Evolutionary conservation across 2,329 filamentous ascomycete genomes (phyloP), one percentile per base, ranked within the genome.

Genomic region (Juglanconis juglandina): DNA sequence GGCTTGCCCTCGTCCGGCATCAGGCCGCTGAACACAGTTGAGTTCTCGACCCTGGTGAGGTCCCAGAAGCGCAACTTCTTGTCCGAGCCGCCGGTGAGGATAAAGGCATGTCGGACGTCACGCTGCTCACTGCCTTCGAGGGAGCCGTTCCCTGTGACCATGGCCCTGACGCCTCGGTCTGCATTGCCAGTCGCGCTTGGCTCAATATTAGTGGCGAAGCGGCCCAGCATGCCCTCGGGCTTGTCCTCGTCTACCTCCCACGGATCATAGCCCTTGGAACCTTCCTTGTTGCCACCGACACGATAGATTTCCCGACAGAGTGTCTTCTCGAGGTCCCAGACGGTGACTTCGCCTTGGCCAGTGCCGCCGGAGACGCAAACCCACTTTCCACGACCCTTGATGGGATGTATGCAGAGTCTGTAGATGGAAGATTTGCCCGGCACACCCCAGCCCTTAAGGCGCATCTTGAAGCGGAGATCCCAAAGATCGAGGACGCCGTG

Each of bases 31-130:
- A 96, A 88, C 13, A 97, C 83, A 59, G 83, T 81, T 46, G 91
- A 96, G 61, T 87, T 84, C 69, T 96, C 92, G 9, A 91, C 82
- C 9, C 87, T 87, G 9, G 86, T 81, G 13, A 95, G 81, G 70
- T 99, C 94, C 95, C 95, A 99, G 75, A 96, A 98, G 9, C 95
- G 87, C 17, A 99, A 84, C 73, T 91, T 95, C 75, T 90, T 91
- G 73, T 98, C 95, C 10, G 90, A 90, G 0, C 94, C 94, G 17
- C 89, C 93, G 0, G 92, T 95, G 42, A 99, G 78, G 51, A 97
- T 84, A 71, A 95, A 97, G 0, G 91, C 88, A 68, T 92, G 87
- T 60, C 89, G 88, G 4, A 89, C 83, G 51, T 93, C 90, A 48
- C 85, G 81, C 60, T 87, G 86, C 53, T 90, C 87, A 33, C 58